These are phyloP conservation scores for Penicillium diatomitis DNA, from an alignment of 495 filamentous ascomycete species.

Conservation along the genomic window DNA sequence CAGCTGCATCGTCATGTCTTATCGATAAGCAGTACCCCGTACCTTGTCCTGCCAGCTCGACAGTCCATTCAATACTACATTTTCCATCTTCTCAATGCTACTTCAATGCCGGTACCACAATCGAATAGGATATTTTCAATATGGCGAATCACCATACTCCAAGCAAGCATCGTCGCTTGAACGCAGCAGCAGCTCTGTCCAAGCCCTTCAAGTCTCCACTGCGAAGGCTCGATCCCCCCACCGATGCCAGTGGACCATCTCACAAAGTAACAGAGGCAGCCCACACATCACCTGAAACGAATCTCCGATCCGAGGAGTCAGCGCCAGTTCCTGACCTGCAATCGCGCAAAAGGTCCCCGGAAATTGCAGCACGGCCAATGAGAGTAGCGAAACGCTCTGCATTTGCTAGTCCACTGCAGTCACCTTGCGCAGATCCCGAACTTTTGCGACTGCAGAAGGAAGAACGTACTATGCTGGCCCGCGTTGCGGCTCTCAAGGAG, in stretches of 20 bases:
- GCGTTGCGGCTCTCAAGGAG: conserved; percentile 21
- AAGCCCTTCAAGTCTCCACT: conserved; percentile 65
- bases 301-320: background rate
- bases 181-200: conserved; percentile 41
- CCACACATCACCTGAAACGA: background rate
- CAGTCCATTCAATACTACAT: background rate
- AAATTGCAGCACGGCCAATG: background rate
- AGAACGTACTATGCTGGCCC: conserved; percentile 24
- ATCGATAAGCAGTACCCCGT: conserved; percentile 14
- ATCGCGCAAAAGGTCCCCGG: background rate
- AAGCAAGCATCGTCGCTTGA: conserved; percentile 49
- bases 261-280: background rate
- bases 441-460: conserved; percentile 24
- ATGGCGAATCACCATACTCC: conserved; percentile 15
- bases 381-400: conserved; percentile 1
- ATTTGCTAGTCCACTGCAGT: conserved; percentile 2
- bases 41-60: background rate
- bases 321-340: background rate
- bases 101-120: no score
- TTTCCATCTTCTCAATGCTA: background rate
- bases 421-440: conserved; percentile 10
- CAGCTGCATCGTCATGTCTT: conserved; percentile 3
- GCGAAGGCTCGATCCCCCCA: conserved; percentile 18
- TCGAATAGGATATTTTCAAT: background rate
- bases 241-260: no score